Percentiles rank a stretch among this genome's conserved stretches.
phyloP scores from a whole-genome alignment of 768 basidiomycete species.

The Strobilomyces echinocephalus region DNA sequence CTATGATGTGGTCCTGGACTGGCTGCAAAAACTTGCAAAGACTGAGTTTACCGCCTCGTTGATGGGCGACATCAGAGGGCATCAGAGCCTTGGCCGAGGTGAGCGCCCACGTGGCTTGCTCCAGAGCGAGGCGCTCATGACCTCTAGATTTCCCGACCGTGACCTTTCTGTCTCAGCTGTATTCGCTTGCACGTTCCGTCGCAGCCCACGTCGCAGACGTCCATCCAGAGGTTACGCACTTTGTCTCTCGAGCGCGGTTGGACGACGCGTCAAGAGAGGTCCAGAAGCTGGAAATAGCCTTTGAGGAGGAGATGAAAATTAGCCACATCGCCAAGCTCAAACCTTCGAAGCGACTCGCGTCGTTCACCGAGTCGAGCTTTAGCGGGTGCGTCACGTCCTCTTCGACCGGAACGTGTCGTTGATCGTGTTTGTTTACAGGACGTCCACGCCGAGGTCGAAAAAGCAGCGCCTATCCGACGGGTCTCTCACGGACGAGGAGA shows the following conservation, averaged over 20 bases:
- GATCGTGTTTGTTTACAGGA: constrained; percentile 13
- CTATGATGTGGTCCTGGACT: constrained; percentile 22
- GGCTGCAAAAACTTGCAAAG: constrained; percentile 23
- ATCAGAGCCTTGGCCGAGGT: constrained; percentile 28
- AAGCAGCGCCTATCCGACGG: constrained; percentile 38
- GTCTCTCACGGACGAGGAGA: constrained; percentile 31
- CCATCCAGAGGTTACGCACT: constrained; percentile 1
- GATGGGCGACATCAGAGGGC: constrained; percentile 22
- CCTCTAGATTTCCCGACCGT: constrained; percentile 32
- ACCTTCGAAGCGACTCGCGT: constrained; percentile 43
- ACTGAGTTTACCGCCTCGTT: constrained; percentile 13
- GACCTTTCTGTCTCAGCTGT: constrained; percentile 47
- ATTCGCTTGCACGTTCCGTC: constrained; percentile 37
- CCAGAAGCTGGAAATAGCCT: constrained; percentile 27
- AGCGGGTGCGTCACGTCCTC: constrained; percentile 33
- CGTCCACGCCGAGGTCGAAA: constrained; percentile 32
- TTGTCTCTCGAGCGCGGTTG: constrained; percentile 17
- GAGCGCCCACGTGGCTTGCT: neutral
- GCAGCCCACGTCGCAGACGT: constrained; percentile 16
- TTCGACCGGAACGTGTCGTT: neutral
- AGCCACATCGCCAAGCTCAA: constrained; percentile 39
- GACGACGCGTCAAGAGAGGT: constrained; percentile 32
- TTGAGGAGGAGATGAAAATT: constrained; percentile 37
- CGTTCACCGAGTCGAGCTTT: constrained; percentile 37
- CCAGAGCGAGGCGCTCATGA: neutral